Evolutionary conservation across 352 stramenopile genomes (phyloP).

Genomic region (Blastocystis sp.): DNA sequence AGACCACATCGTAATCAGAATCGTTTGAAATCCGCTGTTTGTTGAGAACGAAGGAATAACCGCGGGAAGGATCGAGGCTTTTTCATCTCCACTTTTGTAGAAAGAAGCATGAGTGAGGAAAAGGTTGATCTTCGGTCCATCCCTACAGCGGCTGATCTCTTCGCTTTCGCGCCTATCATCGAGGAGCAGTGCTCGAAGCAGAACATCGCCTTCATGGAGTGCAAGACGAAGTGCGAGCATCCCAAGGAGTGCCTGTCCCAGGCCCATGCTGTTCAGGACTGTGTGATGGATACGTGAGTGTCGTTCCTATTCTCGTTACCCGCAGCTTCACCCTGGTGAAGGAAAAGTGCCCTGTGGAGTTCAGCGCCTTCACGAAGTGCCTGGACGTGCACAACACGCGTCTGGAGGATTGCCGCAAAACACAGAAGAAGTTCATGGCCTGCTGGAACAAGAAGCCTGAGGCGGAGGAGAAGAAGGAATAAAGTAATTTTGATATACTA

Average conservation of each 20-base stretch:
- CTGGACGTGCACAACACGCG: conserved; percentile 56
- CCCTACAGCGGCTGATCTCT: conserved; percentile 45
- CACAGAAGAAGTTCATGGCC: conserved; percentile 54
- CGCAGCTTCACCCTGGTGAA: conserved; percentile 33
- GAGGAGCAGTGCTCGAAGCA: conserved; percentile 56
- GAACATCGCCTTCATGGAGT: conserved; percentile 70
- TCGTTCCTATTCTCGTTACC: background rate
- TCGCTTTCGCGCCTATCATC: conserved; percentile 62
- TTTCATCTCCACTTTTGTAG: background rate
- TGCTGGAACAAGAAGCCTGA: conserved; percentile 59
- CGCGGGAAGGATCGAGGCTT: background rate
- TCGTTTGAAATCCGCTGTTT: background rate
- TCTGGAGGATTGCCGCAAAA: conserved; percentile 65
- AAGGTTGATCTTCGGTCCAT: conserved; percentile 13
- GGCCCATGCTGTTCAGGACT: conserved; percentile 47
- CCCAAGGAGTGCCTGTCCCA: conserved; percentile 61
- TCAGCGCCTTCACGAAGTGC: conserved; percentile 37
- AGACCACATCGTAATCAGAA: background rate
- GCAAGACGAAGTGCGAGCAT: conserved; percentile 67
- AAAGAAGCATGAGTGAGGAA: conserved; percentile 30
- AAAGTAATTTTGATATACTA: conserved; percentile 44
- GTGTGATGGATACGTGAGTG: conserved; percentile 65
- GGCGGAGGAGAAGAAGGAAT: conserved; percentile 62
- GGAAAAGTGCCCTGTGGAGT: conserved; percentile 62
- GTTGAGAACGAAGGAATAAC: background rate